A percentile compares a stretch with the other conserved stretches of the same genome.
These are phyloP conservation scores for Centrapalus pauciflorus DNA, from an alignment of 129 eudicot genomes.

Conservation along the genomic window DNA sequence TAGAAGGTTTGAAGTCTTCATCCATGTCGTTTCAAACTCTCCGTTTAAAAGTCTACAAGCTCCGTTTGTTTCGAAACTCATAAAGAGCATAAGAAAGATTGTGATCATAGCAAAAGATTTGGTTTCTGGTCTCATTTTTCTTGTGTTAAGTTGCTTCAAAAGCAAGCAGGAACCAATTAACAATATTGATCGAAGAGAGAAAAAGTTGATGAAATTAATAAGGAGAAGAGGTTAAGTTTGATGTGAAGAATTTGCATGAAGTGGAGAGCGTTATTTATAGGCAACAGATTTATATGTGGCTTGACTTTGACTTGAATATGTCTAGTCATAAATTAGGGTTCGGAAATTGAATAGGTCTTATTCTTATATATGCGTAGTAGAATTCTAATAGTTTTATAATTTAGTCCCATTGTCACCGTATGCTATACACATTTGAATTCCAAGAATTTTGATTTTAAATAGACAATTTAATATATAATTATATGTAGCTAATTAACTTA, in stretches of 20 bases:
- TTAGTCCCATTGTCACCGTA: background rate
- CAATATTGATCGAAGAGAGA: background rate
- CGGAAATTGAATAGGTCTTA: slow-evolving; percentile 16
- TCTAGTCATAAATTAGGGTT: background rate
- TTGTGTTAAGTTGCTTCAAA: background rate
- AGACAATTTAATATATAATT: too few species aligned
- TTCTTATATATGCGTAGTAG: background rate
- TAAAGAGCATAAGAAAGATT: background rate
- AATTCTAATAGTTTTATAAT: background rate
- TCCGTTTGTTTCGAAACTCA: slow-evolving; percentile 12
- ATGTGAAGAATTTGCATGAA: too few species aligned
- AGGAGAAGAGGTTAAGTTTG: background rate
- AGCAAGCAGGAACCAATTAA: background rate
- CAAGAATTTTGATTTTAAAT: too few species aligned
- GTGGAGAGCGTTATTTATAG: slow-evolving; percentile 22
- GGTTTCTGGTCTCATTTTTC: background rate
- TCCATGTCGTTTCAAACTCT: slow-evolving; percentile 17
- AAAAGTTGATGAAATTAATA: background rate
- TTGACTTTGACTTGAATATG: slow-evolving; percentile 15
- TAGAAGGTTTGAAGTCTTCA: slow-evolving; percentile 8
- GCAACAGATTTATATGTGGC: slow-evolving; percentile 6
- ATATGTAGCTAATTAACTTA: too few species aligned
- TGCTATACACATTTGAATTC: too few species aligned
- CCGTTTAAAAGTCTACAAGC: slow-evolving; percentile 24
- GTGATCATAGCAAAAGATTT: background rate